Percentiles rank a stretch among this genome's conserved stretches.
Conservation (phyloP, 345 rosid species). For the Bruguiera sexangula region DNA sequence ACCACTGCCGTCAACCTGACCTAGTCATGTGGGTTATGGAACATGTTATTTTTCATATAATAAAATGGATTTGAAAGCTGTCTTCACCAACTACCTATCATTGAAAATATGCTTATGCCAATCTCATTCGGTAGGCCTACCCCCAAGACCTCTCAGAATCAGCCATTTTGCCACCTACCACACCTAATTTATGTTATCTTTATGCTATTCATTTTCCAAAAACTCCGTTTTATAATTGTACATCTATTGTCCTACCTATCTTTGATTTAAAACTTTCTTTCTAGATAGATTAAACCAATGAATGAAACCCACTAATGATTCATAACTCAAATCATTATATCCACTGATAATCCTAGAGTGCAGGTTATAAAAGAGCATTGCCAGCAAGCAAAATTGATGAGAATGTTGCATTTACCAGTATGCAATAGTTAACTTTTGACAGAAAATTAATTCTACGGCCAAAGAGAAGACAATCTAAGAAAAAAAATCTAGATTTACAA, state of each 20-base stretch:
- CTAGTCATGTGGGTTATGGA: not conserved
- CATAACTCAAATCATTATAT: too few species aligned
- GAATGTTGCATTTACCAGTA: too few species aligned
- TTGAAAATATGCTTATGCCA: not conserved
- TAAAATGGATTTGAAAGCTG: slow-evolving; percentile 6
- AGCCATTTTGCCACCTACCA: slow-evolving; percentile 23
- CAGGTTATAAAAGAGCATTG: too few species aligned
- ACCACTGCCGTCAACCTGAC: not conserved
- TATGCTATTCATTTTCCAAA: not conserved
- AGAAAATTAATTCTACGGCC: too few species aligned
- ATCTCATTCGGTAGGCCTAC: not conserved
- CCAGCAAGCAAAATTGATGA: too few species aligned
- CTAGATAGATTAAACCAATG: too few species aligned
- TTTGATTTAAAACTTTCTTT: not conserved
- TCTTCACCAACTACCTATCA: slow-evolving; percentile 11
- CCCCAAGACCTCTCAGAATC: not conserved
- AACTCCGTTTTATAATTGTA: not conserved
- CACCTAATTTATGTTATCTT: slow-evolving; percentile 9
- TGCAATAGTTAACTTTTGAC: too few species aligned
- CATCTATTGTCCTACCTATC: not conserved
- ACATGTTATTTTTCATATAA: not conserved
- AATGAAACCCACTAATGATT: too few species aligned
- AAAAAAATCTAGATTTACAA: too few species aligned
- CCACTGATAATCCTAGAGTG: too few species aligned
- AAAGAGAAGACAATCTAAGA: too few species aligned